phyloP scores from a whole-genome alignment of 257 asterid species.

The Nicotiana obtusifolia region DNA sequence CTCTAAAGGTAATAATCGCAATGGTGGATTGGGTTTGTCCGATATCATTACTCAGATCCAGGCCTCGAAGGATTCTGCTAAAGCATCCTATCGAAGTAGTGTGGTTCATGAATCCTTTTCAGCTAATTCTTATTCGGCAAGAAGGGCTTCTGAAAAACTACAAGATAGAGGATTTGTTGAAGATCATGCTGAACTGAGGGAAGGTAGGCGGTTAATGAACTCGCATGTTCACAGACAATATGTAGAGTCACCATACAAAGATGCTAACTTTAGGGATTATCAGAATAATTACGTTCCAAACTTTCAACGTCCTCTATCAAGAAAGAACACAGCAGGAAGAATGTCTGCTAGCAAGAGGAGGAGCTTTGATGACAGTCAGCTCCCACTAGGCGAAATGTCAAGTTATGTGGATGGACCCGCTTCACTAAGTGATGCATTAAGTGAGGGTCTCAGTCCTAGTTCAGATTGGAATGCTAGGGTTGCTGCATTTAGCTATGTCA shows the following conservation, averaged over 20 bases:
- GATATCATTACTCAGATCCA: constrained; percentile 93
- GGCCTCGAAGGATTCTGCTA: constrained; percentile 84
- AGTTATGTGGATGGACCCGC: constrained; percentile 79
- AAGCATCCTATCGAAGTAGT: constrained; percentile 51
- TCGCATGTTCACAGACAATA: constrained; percentile 58
- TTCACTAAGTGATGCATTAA: constrained; percentile 83
- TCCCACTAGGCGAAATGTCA: constrained; percentile 64
- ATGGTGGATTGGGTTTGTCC: constrained; percentile 81
- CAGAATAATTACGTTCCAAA: constrained; percentile 67
- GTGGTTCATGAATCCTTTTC: constrained; percentile 53
- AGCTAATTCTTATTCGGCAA: constrained; percentile 60
- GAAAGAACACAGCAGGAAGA: constrained; percentile 80
- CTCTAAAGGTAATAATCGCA: constrained; percentile 67
- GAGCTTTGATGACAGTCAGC: constrained; percentile 96
- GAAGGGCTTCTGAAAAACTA: constrained; percentile 70
- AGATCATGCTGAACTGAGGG: constrained; percentile 71
- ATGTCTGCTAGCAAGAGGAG: constrained; percentile 85
- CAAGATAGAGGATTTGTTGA: constrained; percentile 60
- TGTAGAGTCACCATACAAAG: constrained; percentile 57
- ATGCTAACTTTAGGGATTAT: constrained; percentile 64
- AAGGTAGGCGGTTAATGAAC: constrained; percentile 58
- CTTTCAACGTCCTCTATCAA: constrained; percentile 88
- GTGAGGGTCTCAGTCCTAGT: constrained; percentile 87
- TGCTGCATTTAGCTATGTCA: constrained; percentile 79
- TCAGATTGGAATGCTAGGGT: constrained; percentile 99